Base-by-base conservation (phyloP, 2,329 filamentous ascomycete genomes). In the Graphiopsis chlorocephala region DNA sequence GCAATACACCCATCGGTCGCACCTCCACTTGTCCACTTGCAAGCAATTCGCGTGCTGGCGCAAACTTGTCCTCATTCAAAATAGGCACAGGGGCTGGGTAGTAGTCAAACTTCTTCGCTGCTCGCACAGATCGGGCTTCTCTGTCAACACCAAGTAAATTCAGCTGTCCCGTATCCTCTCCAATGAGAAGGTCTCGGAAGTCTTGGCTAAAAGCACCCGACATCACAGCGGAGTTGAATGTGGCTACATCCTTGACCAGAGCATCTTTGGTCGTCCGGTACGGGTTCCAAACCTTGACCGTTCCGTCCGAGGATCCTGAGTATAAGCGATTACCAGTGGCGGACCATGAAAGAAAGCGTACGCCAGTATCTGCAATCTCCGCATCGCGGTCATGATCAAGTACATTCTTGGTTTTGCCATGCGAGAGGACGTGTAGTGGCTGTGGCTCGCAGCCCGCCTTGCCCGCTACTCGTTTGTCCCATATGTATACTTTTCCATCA, bases 301-400 rank as follows among this genome's bases (percentile, higher is more conserved):
- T 75, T 3, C 86, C 86, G 71, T 89, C 86, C 4, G 86, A 87
- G 6, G 83, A 84, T 17, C 86, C 86, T 26, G 83, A 86, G 72
- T 84, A 87, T 10, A 88, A 78, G 1, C 84, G 78, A 7, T 80
- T 79, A 20, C 80, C 76, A 5, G 79, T 80, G 4, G 81, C 74
- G 7, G 83, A 84, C 86, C 86, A 89, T 0, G 85, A 78, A 2
- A 85, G 78, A 66, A 87, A 82, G 20, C 83, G 81, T 0, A 88
- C 81, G 0, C 86, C 86, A 7, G 84, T 84, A 67, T 88, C 86
- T 5, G 79, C 78, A 17, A 80, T 68, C 67, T 88, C 86, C 23
- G 79, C 78, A 20, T 75, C 72, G 1, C 74, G 63, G 17, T 74
- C 70, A 4, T 80, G 78, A 59, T 79, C 76, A 1, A 85, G 73